Evolutionary conservation across 1,139 yeast species (phyloP).

Genomic region (Yamadazyma membranifaciens): DNA sequence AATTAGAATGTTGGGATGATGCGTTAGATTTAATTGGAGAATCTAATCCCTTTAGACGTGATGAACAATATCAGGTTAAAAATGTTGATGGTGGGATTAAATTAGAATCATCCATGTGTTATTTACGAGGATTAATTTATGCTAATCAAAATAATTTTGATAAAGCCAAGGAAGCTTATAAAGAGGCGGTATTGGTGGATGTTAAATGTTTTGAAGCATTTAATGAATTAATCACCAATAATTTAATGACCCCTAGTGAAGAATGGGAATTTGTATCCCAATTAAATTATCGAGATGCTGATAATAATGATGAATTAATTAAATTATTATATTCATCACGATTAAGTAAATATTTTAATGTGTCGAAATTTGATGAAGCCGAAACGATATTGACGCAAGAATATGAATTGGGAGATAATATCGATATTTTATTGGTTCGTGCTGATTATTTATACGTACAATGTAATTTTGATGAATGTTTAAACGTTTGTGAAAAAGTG

Average conservation of each 20-base stretch:
- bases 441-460: constrained; percentile 76
- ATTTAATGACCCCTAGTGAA: constrained; percentile 78
- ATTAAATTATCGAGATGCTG: constrained; percentile 72
- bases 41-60: constrained; percentile 62
- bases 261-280: constrained; percentile 78
- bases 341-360: constrained; percentile 70
- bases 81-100: constrained; percentile 74
- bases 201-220: constrained; percentile 94
- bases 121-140: constrained; percentile 78
- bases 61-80: constrained; percentile 36
- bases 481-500: constrained; percentile 67
- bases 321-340: constrained; percentile 73
- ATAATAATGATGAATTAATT: constrained; percentile 78
- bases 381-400: constrained; percentile 67
- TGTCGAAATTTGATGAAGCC: constrained; percentile 61
- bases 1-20: constrained; percentile 81
- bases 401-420: constrained; percentile 64
- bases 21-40: constrained; percentile 89
- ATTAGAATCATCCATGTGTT: constrained; percentile 85
- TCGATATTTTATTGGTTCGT: constrained; percentile 65
- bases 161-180: constrained; percentile 81
- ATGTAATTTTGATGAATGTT: constrained; percentile 77
- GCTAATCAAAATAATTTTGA: constrained; percentile 84
- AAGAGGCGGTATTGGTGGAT: constrained; percentile 84
- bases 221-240: constrained; percentile 70